A percentile compares a stretch with the other conserved stretches of the same genome.
Evolutionary conservation across 441 rosid genomes (phyloP).

Genomic region (Jatropha podagrica): DNA sequence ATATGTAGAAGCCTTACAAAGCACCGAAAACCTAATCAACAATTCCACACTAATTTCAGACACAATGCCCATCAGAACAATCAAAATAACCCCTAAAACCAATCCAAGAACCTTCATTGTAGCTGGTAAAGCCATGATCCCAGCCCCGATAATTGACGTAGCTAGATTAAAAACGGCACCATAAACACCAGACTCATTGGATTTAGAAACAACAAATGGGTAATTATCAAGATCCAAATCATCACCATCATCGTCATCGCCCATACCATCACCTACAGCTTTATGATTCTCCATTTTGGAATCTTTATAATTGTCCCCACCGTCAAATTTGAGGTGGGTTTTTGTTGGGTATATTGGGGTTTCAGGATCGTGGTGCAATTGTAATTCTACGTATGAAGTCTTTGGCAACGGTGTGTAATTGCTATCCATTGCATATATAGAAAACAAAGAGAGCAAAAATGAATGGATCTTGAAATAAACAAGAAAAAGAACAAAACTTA

Average conservation of each 20-base stretch:
- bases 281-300: conserved; percentile 27
- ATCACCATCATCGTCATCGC: conserved; percentile 24
- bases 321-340: conserved; percentile 40
- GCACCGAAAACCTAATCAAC: conserved; percentile 66
- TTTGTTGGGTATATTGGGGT: conserved; percentile 30
- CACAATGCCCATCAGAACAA: conserved; percentile 68
- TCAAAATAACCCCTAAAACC: conserved; percentile 62
- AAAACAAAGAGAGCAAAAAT: not conserved
- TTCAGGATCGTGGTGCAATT: conserved; percentile 37
- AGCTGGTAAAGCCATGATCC: conserved; percentile 98
- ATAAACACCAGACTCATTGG: conserved; percentile 53
- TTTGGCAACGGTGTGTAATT: conserved; percentile 67
- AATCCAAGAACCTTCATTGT: conserved; percentile 94
- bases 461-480: conserved; percentile 3
- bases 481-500: not conserved
- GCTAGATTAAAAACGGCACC: conserved; percentile 96
- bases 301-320: conserved; percentile 34
- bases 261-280: conserved; percentile 22
- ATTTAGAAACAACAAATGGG: conserved; percentile 33
- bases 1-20: conserved; percentile 69
- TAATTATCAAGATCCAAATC: conserved; percentile 43
- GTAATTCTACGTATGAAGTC: conserved; percentile 55
- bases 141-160: conserved; percentile 90
- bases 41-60: conserved; percentile 92
- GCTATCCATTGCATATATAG: conserved; percentile 51